phyloP scores from a whole-genome alignment of 257 asterid species.

The Apocynum venetum region DNA sequence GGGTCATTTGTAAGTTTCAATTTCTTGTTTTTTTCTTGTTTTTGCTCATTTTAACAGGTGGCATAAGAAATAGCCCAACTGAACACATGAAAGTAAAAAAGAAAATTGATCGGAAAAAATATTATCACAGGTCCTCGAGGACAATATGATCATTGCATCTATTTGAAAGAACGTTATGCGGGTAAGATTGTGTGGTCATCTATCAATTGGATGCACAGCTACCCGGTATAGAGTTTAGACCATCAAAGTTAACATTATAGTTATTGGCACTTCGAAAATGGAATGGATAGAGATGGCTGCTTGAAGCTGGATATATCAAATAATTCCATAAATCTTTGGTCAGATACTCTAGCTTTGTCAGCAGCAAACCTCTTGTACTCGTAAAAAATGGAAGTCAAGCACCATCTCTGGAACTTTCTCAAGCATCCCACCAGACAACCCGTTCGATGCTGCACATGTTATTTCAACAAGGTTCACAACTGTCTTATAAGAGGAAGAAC shows the following conservation, averaged over 20 bases:
- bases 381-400: slow-evolving; percentile 66
- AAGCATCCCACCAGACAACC: slow-evolving; percentile 90
- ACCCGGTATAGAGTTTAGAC: background rate
- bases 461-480: slow-evolving; percentile 1
- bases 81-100: too few species aligned
- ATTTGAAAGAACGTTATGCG: background rate
- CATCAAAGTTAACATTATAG: background rate
- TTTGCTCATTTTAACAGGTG: too few species aligned
- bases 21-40: too few species aligned
- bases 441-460: slow-evolving; percentile 63
- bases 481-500: background rate
- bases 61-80: too few species aligned
- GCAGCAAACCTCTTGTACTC: slow-evolving; percentile 85
- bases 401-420: slow-evolving; percentile 77
- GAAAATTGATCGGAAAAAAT: background rate
- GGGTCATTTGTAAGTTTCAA: too few species aligned
- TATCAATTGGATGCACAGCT: background rate
- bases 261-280: slow-evolving; percentile 21
- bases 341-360: slow-evolving; percentile 76
- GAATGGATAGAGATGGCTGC: slow-evolving; percentile 20
- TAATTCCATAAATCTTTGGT: slow-evolving; percentile 64
- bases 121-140: too few species aligned
- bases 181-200: background rate
- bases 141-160: background rate
- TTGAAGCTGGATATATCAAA: slow-evolving; percentile 56